Evolutionary conservation across 805 yeast species (phyloP).

Genomic region (Clavispora fructus): DNA sequence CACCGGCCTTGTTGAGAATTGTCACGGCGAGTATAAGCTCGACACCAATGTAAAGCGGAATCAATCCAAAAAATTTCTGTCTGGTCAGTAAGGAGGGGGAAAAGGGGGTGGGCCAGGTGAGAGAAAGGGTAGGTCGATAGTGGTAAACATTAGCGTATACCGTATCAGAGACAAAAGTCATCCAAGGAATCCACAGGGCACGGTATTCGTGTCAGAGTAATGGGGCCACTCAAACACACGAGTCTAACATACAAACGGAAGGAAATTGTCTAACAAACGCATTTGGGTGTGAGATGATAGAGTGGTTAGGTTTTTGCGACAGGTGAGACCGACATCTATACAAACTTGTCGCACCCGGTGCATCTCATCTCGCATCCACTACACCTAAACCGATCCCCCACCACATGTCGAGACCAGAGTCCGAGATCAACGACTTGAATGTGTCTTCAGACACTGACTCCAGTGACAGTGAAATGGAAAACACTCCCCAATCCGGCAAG

Average conservation of each 20-base stretch:
- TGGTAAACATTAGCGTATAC: too few relatives aligned
- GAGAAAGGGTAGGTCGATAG: too few relatives aligned
- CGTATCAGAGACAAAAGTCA: too few relatives aligned
- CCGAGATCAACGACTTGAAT: neutral
- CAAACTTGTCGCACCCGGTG: neutral
- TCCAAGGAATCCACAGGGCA: too few relatives aligned
- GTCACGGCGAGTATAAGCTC: conserved; percentile 74
- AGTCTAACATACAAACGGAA: neutral
- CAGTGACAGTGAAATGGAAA: neutral
- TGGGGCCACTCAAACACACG: too few relatives aligned
- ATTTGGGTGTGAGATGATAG: neutral
- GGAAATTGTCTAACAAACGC: neutral
- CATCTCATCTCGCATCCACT: neutral
- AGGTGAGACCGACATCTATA: neutral
- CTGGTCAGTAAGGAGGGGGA: conserved; percentile 3
- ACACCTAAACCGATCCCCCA: neutral
- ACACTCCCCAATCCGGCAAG: conserved; percentile 5
- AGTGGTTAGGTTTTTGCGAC: neutral
- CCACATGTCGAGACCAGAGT: neutral
- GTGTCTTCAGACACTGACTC: conserved; percentile 3
- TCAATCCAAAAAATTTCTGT: conserved; percentile 57
- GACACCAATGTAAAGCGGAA: conserved; percentile 84
- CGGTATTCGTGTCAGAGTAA: too few relatives aligned
- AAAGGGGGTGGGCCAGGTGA: neutral
- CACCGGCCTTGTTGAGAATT: conserved; percentile 82